Evolutionary conservation across 768 basidiomycete genomes (phyloP), one percentile per base, ranked within the genome.

Genomic region (Gautieria morchelliformis): DNA sequence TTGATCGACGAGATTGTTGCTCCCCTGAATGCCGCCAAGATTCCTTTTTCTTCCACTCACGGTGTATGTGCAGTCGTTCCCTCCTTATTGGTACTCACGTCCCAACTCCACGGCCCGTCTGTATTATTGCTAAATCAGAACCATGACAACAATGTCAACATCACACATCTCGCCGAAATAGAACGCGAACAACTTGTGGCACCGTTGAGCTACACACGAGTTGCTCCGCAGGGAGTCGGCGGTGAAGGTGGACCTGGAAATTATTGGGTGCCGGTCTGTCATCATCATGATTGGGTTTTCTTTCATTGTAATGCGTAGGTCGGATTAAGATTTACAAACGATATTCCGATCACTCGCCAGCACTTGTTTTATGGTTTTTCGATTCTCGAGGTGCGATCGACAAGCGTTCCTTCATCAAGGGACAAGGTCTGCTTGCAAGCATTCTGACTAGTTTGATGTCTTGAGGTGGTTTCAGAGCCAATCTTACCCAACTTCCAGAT

Each of bases 261-360:
- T 60, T 88, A 87, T 63, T 88, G 87, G 87, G 83, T 89, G 37
- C 87, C 87, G 3, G 80, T 89, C 55, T 58, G 75, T 63, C 39
- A 54, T 15, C 11, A 10, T 14, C 30, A 20, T 20, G 24, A 17
- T 39, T 30, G 10, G 32, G 37, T 8, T 47, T 39, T 39, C 12
- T 9, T 37, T 9, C 35, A 37, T 37, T 3, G 35, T 10, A 9
- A 10, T 37, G 2, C 4, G 10, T 2, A 37, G 35, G 9, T 37
- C 2, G 35, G 35, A 14, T 14, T 37, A 37, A 77, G 75, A 63
- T 77, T 14, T 80, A 77, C 60, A 65, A 65, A 41, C 66, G 62
- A 22, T 45, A 32, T 20, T 4, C 58, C 74, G 80, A 84, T 66
- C n/a, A 30, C 1, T 60, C 65, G 5, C 86, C 86, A 4, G 70